A percentile compares a stretch with the other conserved stretches of the same genome.
Conservation (phyloP, 2,329 filamentous ascomycete species). For the Alternaria arborescens region DNA sequence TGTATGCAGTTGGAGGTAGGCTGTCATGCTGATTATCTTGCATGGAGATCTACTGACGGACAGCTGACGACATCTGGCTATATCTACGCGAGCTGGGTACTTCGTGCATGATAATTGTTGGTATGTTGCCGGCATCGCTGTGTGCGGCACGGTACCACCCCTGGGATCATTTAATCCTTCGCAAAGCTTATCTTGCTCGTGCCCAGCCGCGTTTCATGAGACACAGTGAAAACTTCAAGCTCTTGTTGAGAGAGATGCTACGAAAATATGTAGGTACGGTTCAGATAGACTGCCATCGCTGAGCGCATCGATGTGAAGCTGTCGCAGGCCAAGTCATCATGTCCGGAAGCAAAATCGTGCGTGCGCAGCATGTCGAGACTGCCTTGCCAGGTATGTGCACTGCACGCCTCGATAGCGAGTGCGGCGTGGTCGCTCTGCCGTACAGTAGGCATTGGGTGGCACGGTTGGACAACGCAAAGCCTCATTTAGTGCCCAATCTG, state of each 20-base stretch:
- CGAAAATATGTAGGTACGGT: not conserved
- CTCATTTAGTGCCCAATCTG: not conserved
- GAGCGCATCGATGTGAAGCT: not conserved
- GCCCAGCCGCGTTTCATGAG: not conserved
- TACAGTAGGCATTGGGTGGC: constrained; percentile 4
- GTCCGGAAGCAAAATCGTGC: not conserved
- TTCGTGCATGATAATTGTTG: constrained; percentile 6
- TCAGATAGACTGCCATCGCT: not conserved
- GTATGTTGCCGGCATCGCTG: not conserved
- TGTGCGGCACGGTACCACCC: not conserved
- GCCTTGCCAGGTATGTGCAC: not conserved
- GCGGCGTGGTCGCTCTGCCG: constrained; percentile 10
- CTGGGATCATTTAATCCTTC: not conserved
- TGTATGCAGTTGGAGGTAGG: not conserved
- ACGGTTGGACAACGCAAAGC: constrained; percentile 3
- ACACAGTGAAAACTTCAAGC: not conserved
- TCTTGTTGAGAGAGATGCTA: not conserved
- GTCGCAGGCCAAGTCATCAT: not conserved
- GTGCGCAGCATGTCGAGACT: not conserved
- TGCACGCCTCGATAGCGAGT: not conserved
- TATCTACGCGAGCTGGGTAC: not conserved
- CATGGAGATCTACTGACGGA: not conserved
- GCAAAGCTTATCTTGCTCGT: constrained; percentile 6
- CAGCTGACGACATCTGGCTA: constrained; percentile 4
- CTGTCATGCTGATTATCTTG: not conserved